Evolutionary conservation across 2,329 filamentous ascomycete species (phyloP), one percentile per base, ranked within the genome.

Genomic region (Cadophora gregata): DNA sequence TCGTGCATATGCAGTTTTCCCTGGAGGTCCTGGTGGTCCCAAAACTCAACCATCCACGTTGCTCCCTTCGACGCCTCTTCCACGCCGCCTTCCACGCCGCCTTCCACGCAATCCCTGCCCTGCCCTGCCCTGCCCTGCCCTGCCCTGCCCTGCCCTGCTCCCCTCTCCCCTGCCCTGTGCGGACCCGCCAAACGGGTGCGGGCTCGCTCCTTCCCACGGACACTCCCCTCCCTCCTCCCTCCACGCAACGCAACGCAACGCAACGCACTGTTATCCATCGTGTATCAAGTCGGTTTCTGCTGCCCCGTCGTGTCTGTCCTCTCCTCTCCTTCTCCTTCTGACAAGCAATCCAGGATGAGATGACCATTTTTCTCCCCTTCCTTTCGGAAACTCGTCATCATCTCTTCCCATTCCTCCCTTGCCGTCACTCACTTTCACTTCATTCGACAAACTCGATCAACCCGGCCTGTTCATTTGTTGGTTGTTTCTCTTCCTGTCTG

Each of bases 241-340:
- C 36, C n/a, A n/a, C n/a, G n/a, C n/a, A n/a, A n/a, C n/a, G n/a
- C n/a, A n/a, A n/a, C n/a, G n/a, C n/a, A n/a, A n/a, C n/a, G n/a
- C 63, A 24, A 48, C 48, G 62, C 62, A 58, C 63, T 45, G 33
- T 60, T 33, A 25, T 38, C 55, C 55, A 21, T 25, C 12, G 50
- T 63, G 64, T 66, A 63, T 66, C 59, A 63, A 45, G 27, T 53
- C n/a, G 8, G 64, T 66, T 66, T 66, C 64, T 66, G 7, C 51
- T 59, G 62, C 36, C 25, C 55, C 51, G 38, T 47, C 27, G 4
- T 33, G 25, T 53, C 62, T 48, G 8, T 19, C 21, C 27, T 48
- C 38, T 56, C 38, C 38, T 42, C 38, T 42, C 14, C 8, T 42
- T 38, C 38, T n/a, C 19, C 42, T 47, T 12, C n/a, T 47, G 42